Percentiles rank a stretch among this genome's conserved stretches.
phyloP scores from a whole-genome alignment of 345 rosid genomes.

The Limnanthes douglasii region DNA sequence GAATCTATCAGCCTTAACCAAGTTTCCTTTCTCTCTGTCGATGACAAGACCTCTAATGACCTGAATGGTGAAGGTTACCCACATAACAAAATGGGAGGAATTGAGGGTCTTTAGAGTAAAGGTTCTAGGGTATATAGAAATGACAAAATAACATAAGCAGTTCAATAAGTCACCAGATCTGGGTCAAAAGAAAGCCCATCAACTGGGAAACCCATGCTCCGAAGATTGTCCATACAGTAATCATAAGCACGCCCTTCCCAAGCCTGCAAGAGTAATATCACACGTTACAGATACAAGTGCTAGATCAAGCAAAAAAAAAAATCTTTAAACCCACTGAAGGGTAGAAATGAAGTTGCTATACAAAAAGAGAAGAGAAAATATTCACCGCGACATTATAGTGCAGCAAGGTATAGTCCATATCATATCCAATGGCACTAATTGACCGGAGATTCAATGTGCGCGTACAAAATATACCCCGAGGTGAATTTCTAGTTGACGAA shows the following conservation, averaged over 20 bases:
- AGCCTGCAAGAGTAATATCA: slow-evolving; percentile 33
- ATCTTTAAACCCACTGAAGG: no score
- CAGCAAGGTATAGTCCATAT: slow-evolving; percentile 97
- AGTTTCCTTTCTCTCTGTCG: slow-evolving; percentile 86
- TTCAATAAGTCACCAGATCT: slow-evolving; percentile 39
- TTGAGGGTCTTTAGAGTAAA: slow-evolving; percentile 5
- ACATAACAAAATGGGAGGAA: slow-evolving; percentile 3
- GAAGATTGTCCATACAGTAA: slow-evolving; percentile 84
- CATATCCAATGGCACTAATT: slow-evolving; percentile 93
- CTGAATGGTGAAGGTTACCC: no score
- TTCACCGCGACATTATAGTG: slow-evolving; percentile 86
- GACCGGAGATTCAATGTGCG: slow-evolving; percentile 91
- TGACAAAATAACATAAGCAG: slow-evolving; percentile 5
- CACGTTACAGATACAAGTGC: not conserved
- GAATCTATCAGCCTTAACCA: slow-evolving; percentile 96
- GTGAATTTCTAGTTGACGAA: slow-evolving; percentile 54
- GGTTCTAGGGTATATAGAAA: slow-evolving; percentile 2
- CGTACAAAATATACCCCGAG: slow-evolving; percentile 90
- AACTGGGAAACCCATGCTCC: slow-evolving; percentile 76
- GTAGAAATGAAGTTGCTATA: no score
- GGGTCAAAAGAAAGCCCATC: slow-evolving; percentile 90
- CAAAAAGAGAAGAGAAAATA: slow-evolving; percentile 1
- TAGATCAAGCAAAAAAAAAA: not conserved
- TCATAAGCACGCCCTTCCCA: slow-evolving; percentile 99
- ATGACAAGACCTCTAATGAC: slow-evolving; percentile 95